Conservation (phyloP, 257 asterid species). For the Haberlea rhodopensis region DNA sequence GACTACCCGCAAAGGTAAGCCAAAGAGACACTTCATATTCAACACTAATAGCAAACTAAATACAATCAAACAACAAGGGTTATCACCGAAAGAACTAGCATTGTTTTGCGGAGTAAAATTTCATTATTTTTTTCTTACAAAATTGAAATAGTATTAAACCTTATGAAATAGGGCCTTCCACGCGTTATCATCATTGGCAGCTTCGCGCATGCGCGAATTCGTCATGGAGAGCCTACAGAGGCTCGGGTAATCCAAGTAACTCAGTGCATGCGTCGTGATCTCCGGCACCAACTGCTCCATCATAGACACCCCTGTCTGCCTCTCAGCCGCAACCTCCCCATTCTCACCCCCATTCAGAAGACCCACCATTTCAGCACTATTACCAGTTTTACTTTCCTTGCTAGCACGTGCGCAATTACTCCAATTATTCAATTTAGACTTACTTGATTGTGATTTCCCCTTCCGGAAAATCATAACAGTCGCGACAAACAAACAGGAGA, state of each 20-base stretch:
- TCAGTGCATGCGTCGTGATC: constrained; percentile 90
- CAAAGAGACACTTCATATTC: constrained; percentile 1
- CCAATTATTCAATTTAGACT: constrained; percentile 20
- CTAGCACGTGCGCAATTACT: constrained; percentile 30
- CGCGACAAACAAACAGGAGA: constrained; percentile 47
- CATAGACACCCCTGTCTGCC: constrained; percentile 87
- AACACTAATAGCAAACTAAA: constrained; percentile 5
- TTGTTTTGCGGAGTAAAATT: not conserved
- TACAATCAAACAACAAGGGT: not conserved
- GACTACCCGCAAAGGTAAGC: not conserved
- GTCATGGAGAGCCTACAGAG: constrained; percentile 97
- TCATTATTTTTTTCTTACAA: not conserved
- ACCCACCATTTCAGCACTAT: constrained; percentile 35
- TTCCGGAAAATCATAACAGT: constrained; percentile 37
- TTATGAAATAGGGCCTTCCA: constrained; percentile 95
- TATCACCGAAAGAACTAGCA: constrained; percentile 1
- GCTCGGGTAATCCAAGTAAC: constrained; percentile 93
- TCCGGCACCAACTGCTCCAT: constrained; percentile 99
- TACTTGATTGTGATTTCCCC: constrained; percentile 20
- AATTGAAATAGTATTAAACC: constrained; percentile 36
- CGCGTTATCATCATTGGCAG: constrained; percentile 95
- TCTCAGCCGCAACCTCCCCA: constrained; percentile 52
- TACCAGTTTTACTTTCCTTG: constrained; percentile 22
- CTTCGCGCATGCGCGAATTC: constrained; percentile 88
- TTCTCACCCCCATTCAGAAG: constrained; percentile 31